Percentiles rank a stretch among this genome's conserved stretches.
phyloP scores from a whole-genome alignment of 2,329 filamentous ascomycete genomes.

The Penicillium fuscoglaucum region DNA sequence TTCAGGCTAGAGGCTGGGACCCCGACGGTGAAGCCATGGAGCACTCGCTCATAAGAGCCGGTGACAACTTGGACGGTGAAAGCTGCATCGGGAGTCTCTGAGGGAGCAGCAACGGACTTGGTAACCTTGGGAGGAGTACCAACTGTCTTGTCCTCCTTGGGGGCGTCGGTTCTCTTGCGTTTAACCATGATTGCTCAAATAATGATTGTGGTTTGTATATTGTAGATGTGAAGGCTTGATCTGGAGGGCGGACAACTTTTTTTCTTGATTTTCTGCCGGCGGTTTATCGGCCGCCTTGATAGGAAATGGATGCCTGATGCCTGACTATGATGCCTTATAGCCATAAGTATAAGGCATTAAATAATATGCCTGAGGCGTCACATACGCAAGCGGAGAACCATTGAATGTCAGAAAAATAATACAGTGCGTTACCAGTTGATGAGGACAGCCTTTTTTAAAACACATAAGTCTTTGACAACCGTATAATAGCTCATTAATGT shows the following conservation, averaged over 20 bases:
- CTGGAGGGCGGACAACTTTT: conserved; percentile 17
- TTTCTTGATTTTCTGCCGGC: conserved; percentile 25
- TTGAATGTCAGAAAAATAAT: conserved; percentile 12
- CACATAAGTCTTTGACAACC: not conserved
- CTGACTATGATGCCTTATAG: conserved; percentile 9
- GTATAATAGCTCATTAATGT: conserved; percentile 2
- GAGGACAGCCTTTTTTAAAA: conserved; percentile 2
- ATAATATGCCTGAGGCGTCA: conserved; percentile 11
- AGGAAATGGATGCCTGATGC: conserved; percentile 8
- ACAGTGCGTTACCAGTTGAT: conserved; percentile 17
- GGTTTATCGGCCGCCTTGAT: conserved; percentile 24
- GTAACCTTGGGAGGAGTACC: conserved; percentile 34
- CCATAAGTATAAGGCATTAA: conserved; percentile 5
- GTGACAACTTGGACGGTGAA: conserved; percentile 82
- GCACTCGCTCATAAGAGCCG: conserved; percentile 88
- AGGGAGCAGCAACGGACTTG: conserved; percentile 33
- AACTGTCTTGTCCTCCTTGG: conserved; percentile 27
- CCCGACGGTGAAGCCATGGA: conserved; percentile 85
- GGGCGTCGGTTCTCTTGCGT: conserved; percentile 44
- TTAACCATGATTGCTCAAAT: conserved; percentile 41
- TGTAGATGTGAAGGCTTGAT: conserved; percentile 4
- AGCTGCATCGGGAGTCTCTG: conserved; percentile 32
- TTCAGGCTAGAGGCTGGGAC: conserved; percentile 49
- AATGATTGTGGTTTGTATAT: not conserved
- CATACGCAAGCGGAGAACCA: conserved; percentile 12